Percentiles rank a stretch among this genome's conserved stretches.
Conservation (phyloP, 2,329 filamentous ascomycete genomes). For the Trichophyton rubrum region DNA sequence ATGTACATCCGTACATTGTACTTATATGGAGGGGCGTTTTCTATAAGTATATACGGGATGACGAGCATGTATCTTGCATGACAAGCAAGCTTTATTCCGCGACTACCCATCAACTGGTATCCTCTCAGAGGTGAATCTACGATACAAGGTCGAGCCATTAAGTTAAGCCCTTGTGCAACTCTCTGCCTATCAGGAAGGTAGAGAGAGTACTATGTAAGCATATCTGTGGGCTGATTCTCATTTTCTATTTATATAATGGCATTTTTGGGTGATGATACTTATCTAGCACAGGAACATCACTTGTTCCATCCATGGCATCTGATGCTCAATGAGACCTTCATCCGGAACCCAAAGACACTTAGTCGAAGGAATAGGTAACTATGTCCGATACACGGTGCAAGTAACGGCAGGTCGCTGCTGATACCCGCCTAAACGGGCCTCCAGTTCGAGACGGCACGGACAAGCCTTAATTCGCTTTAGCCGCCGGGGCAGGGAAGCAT, state of each 20-base stretch:
- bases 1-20: too few species aligned
- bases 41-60: too few species aligned
- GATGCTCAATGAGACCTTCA: not conserved
- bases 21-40: not conserved
- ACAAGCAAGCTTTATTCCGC: not conserved
- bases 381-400: not conserved
- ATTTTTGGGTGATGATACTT: too few species aligned
- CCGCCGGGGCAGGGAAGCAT: not conserved
- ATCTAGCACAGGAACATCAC: too few species aligned
- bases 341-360: not conserved
- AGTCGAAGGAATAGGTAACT: not conserved
- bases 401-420: not conserved
- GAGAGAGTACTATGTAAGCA: not conserved
- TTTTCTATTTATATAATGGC: too few species aligned
- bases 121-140: not conserved
- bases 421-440: not conserved
- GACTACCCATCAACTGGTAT: constrained; percentile 3
- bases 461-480: not conserved
- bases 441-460: not conserved
- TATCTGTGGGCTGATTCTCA: too few species aligned
- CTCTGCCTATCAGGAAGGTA: not conserved
- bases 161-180: not conserved
- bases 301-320: not conserved
- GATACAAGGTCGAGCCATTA: not conserved
- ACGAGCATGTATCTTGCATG: not conserved